phyloP scores from a whole-genome alignment of 2,329 filamentous ascomycete species.

The Claviceps sorghi region DNA sequence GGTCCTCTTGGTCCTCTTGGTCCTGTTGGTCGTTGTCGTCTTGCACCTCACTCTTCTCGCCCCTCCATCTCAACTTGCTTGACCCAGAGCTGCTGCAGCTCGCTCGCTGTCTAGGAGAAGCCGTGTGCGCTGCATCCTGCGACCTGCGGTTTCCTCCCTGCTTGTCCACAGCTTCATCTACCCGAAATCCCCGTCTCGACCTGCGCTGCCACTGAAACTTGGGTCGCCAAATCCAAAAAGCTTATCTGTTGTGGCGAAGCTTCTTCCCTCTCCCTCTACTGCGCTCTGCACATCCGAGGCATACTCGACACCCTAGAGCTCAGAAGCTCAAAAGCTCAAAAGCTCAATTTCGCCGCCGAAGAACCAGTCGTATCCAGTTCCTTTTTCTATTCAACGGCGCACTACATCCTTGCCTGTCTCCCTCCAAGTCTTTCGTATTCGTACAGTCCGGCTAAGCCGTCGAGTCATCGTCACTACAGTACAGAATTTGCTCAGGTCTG shows the following conservation, averaged over 20 bases:
- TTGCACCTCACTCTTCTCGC: background rate
- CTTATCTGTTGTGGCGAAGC: slow-evolving; percentile 1
- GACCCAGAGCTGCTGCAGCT: background rate
- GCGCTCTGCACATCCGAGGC: background rate
- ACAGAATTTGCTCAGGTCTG: background rate
- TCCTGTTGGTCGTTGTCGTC: background rate
- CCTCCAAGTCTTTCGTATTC: background rate
- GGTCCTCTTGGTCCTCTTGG: background rate
- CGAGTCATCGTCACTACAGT: background rate
- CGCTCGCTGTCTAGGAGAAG: background rate
- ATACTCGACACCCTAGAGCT: background rate
- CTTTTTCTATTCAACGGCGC: background rate
- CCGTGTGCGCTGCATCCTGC: background rate
- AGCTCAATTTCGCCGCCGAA: background rate
- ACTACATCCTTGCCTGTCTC: background rate
- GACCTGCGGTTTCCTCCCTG: background rate
- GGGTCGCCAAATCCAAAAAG: background rate
- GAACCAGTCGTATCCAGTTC: background rate
- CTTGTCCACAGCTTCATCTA: background rate
- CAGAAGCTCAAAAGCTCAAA: slow-evolving; percentile 1
- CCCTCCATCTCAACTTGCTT: background rate
- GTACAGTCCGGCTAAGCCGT: background rate
- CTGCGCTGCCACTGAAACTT: background rate
- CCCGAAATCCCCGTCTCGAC: background rate
- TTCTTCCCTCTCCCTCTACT: background rate